Evolutionary conservation across 306 rosid genomes (phyloP), one percentile per base, ranked within the genome.

Genomic region (Vigna reflexopilosa): DNA sequence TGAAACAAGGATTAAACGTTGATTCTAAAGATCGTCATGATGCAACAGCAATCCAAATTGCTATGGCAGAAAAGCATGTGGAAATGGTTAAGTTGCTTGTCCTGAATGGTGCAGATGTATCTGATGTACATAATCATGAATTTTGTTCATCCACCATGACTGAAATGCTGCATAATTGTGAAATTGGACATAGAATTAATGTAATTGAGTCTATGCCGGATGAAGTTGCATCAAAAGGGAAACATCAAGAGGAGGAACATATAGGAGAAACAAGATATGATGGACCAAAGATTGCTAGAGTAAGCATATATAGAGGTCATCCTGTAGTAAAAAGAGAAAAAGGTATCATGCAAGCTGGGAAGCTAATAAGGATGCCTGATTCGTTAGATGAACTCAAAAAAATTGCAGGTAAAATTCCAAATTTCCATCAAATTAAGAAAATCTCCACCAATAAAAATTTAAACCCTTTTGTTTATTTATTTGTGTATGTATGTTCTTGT

Each of bases 221-320:
- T 78, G 96, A 88, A 57, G 77, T 62, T 76, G 68, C 10, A 2
- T 59, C 56, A 42, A 42, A 54, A 57, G 80, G 48, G 36, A 28
- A 20, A 47, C 76, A 69, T 57, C 86, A 76, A 66, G 87, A 88
- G 77, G 64, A 87, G 8, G 77, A 75, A 12, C 70, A 61, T 4
- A 52, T 20, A 24, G 42, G 76, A 75, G 82, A 80, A 83, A 81
- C 80, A 82, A 79, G 81, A 83, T 78, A 75, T 28, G 70, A 42
- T 52, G 82, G 74, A 69, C 51, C 48, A 59, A 61, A 70, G 42
- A 77, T 48, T 85, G 77, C 64, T 16, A 92, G 98, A 63, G 91
- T 92, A 24, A 87, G 96, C 74, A 87, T 95, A 79, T 92, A 89
- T 77, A 87, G 78, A 87, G 97, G 96, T 9, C 88, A 95, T 83